phyloP scores from a whole-genome alignment of 495 filamentous ascomycete genomes.

The Saxophila tyrrhenica region DNA sequence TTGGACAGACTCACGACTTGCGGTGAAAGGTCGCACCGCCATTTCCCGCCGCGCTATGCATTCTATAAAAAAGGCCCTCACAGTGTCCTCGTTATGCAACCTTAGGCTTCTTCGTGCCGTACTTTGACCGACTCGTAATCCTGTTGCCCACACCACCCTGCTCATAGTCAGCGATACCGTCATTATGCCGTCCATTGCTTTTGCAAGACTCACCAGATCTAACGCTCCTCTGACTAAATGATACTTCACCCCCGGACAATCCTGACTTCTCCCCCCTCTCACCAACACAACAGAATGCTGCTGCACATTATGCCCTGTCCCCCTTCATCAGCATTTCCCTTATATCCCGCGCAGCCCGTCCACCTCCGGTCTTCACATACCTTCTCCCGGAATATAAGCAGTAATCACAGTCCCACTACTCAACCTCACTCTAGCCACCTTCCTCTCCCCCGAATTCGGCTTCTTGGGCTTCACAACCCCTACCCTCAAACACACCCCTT shows the following conservation, averaged over 20 bases:
- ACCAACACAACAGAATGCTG: constrained; percentile 96
- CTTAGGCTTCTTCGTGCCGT: constrained; percentile 98
- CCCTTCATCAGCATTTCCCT: background rate
- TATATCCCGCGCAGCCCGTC: constrained; percentile 4
- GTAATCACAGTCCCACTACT: constrained; percentile 79
- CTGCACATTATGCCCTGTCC: constrained; percentile 86
- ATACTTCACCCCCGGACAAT: constrained; percentile 98
- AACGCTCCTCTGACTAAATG: constrained; percentile 81
- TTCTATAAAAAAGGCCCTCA: too few relatives aligned
- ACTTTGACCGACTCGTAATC: constrained; percentile 80
- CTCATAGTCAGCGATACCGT: constrained; percentile 4
- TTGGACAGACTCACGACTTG: too few relatives aligned
- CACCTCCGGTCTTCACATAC: too few relatives aligned
- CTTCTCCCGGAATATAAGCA: constrained; percentile 90
- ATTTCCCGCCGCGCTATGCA: too few relatives aligned
- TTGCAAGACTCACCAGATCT: constrained; percentile 79
- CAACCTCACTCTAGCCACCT: constrained; percentile 78
- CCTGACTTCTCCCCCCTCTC: constrained; percentile 78
- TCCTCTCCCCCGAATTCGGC: constrained; percentile 91
- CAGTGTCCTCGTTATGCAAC: constrained; percentile 33
- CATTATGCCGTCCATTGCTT: background rate
- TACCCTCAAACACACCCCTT: constrained; percentile 91
- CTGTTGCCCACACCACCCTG: constrained; percentile 86
- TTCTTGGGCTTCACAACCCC: constrained; percentile 93
- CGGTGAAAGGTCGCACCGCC: too few relatives aligned